phyloP scores from a whole-genome alignment of 2,329 filamentous ascomycete genomes.

The Trichoderma atroviride region DNA sequence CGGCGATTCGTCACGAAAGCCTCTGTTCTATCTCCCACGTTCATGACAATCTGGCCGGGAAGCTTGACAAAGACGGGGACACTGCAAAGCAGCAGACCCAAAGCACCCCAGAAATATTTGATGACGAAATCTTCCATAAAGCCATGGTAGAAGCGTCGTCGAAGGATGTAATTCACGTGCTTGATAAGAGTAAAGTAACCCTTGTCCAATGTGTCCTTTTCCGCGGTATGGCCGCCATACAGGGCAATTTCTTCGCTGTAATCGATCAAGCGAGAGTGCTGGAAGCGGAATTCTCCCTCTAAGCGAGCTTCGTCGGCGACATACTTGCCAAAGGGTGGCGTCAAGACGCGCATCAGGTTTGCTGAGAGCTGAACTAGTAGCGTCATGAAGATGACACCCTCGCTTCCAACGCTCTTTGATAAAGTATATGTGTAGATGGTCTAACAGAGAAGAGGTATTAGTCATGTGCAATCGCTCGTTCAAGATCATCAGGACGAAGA shows the following conservation, averaged over 20 bases:
- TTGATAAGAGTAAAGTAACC: conserved; percentile 99
- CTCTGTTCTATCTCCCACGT: conserved; percentile 71
- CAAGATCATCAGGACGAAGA: not conserved
- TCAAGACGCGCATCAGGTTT: conserved; percentile 88
- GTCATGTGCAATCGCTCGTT: conserved; percentile 6
- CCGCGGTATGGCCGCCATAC: conserved; percentile 87
- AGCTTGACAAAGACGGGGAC: conserved; percentile 95
- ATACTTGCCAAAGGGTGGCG: conserved; percentile 95
- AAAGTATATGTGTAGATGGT: conserved; percentile 93
- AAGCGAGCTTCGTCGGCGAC: conserved; percentile 93
- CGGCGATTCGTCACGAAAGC: conserved; percentile 92
- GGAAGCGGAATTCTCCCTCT: conserved; percentile 94
- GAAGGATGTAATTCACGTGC: conserved; percentile 94
- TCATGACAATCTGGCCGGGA: conserved; percentile 66
- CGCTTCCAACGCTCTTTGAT: conserved; percentile 91
- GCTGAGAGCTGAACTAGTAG: conserved; percentile 91
- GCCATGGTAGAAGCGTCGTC: conserved; percentile 92
- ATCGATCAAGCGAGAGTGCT: conserved; percentile 92
- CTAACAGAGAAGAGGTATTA: conserved; percentile 41
- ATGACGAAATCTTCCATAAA: conserved; percentile 99
- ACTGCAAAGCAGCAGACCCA: conserved; percentile 89
- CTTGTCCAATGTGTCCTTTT: conserved; percentile 96
- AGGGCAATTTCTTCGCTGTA: conserved; percentile 94
- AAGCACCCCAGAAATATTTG: conserved; percentile 97
- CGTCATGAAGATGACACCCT: conserved; percentile 94